A percentile compares a stretch with the other conserved stretches of the same genome.
These are phyloP conservation scores for Melanomma pulvis-pyrius DNA, from an alignment of 495 filamentous ascomycete species.

Conservation along the genomic window DNA sequence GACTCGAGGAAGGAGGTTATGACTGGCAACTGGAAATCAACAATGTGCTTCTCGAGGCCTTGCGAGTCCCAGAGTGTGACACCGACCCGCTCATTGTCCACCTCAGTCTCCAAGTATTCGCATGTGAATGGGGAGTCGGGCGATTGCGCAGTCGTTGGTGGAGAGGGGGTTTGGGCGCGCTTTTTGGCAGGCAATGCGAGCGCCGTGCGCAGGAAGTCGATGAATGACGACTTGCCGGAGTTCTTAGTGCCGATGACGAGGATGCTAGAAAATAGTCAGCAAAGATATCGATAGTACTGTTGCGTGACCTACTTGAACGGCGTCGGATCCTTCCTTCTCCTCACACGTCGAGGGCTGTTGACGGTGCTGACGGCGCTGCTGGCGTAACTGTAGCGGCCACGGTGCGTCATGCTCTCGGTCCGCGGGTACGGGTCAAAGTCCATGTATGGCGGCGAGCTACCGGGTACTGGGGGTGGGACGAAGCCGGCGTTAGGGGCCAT, in stretches of 20 bases:
- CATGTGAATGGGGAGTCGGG: constrained; percentile 63
- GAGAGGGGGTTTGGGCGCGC: constrained; percentile 45
- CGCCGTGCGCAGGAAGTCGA: constrained; percentile 88
- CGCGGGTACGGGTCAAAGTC: constrained; percentile 74
- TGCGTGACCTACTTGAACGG: constrained; percentile 85
- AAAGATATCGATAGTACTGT: neutral
- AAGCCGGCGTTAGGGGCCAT: constrained; percentile 20
- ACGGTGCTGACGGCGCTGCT: constrained; percentile 88
- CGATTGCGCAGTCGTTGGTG: constrained; percentile 50
- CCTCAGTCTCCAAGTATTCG: constrained; percentile 91
- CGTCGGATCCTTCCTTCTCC: constrained; percentile 94
- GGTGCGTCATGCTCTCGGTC: constrained; percentile 94
- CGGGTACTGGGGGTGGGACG: constrained; percentile 57
- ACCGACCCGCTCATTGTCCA: constrained; percentile 88
- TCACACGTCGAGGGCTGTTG: constrained; percentile 89
- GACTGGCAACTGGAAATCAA: constrained; percentile 89
- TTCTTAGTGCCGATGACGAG: constrained; percentile 86
- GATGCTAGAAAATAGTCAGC: constrained; percentile 59
- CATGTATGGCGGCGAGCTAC: constrained; percentile 40
- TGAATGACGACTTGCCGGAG: constrained; percentile 94
- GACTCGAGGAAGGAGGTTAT: constrained; percentile 91
- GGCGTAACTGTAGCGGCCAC: constrained; percentile 95
- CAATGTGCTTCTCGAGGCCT: constrained; percentile 88
- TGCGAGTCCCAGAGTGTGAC: constrained; percentile 95
- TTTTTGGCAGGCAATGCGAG: constrained; percentile 81